Base-by-base conservation (phyloP, 768 basidiomycete genomes). In the Krasilnikovozyma curviuscula region DNA sequence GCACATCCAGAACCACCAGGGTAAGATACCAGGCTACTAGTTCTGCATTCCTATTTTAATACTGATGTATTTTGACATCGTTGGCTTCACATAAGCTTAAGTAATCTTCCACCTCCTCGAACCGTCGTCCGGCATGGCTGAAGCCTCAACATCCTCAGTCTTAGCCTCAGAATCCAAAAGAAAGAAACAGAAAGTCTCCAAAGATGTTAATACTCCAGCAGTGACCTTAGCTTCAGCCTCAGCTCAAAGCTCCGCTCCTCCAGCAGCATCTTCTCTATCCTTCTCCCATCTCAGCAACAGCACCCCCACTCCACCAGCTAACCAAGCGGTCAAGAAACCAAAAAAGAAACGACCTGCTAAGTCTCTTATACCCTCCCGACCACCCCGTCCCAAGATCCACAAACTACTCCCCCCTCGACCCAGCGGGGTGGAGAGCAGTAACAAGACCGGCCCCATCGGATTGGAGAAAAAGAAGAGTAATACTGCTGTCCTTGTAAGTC, bases 401-500 rank as follows among this genome's bases (percentile, higher is more conserved):
- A 52, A 52, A 27, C 44, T 52, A n/a, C 40, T 33, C 8, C 45
- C 50, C 24, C 50, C 50, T 5, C 32, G 41, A 27, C 50, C 50
- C 18, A 31, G 33, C 7, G 38, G 37, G 5, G 39, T 46, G 50
- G 0, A 21, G 38, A n/a, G 50, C 50, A 7, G 50, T 52, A 23
- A 55, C 55, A 3, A 46, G 52, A 3, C 46, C 59, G 39, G 61
- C 56, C n/a, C n/a, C n/a, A n/a, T n/a, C n/a, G n/a, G n/a, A n/a
- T n/a, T n/a, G 3, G 60, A 59, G 38, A 46, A 53, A n/a, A 56
- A 55, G 25, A 52, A 54, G 40, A 60, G 62, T 1, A 43, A 61
- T 42, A 56, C 60, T 42, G 61, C 61, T 23, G 49, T 65, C 16
- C 57, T 64, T 38, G 62, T 65, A 1, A 63, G 61, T 16, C 29